Percentiles rank a stretch among this genome's conserved stretches.
Conservation (phyloP, 2,329 filamentous ascomycete genomes). For the Diplodia seriata region DNA sequence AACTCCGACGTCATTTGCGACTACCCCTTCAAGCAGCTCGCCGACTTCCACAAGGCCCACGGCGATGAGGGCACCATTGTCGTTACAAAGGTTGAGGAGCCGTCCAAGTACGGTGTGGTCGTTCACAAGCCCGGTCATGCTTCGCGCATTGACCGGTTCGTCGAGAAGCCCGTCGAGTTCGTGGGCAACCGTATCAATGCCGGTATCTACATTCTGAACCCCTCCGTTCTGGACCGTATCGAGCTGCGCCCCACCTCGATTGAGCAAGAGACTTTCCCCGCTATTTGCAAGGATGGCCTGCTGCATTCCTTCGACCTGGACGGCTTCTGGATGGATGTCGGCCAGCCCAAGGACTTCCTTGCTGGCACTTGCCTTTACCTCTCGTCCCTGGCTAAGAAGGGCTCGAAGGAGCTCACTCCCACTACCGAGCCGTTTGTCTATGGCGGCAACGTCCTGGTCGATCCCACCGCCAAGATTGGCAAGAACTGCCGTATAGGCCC, state of each 20-base stretch:
- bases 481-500: constrained; percentile 98
- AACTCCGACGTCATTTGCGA: constrained; percentile 99
- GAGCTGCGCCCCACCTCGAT: constrained; percentile 96
- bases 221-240: constrained; percentile 86
- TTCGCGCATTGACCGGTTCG: constrained; percentile 95
- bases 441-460: constrained; percentile 94
- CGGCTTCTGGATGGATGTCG: constrained; percentile 99
- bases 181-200: constrained; percentile 99
- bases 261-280: constrained; percentile 98
- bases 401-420: constrained; percentile 81
- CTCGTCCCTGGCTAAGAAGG: constrained; percentile 87
- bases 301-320: constrained; percentile 96
- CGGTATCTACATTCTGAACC: constrained; percentile 97
- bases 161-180: constrained; percentile 98
- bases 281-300: constrained; percentile 86
- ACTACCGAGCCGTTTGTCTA: constrained; percentile 80
- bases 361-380: constrained; percentile 96
- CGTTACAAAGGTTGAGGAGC: constrained; percentile 98
- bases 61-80: constrained; percentile 97
- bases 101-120: constrained; percentile 97
- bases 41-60: constrained; percentile 89
- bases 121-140: constrained; percentile 94
- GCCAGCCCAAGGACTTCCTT: constrained; percentile 98
- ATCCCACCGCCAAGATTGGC: constrained; percentile 93
- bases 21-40: constrained; percentile 90